Conservation (phyloP, 164 flowering plant species). For the Taxillus chinensis region DNA sequence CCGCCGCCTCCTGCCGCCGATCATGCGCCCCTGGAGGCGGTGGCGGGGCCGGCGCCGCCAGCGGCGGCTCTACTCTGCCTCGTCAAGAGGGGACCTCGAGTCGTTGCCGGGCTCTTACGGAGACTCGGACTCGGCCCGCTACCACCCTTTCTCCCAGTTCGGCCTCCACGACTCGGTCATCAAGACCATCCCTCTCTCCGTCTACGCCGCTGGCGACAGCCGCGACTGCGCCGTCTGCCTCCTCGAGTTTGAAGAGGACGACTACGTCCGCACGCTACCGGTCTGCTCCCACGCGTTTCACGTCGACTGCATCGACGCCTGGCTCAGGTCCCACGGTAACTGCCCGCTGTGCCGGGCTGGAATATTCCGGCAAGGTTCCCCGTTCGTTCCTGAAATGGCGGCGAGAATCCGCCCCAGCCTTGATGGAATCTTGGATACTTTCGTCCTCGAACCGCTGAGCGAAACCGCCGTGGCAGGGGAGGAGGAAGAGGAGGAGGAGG, state of each 20-base stretch:
- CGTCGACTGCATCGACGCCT: conserved; percentile 86
- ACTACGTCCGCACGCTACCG: conserved; percentile 83
- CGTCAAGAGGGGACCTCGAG: conserved; percentile 26
- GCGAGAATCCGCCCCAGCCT: conserved; percentile 73
- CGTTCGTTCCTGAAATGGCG: conserved; percentile 81
- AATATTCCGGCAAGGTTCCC: conserved; percentile 54
- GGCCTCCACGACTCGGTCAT: conserved; percentile 82
- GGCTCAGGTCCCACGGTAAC: conserved; percentile 91
- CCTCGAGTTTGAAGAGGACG: conserved; percentile 74
- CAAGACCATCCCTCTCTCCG: conserved; percentile 67
- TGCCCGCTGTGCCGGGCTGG: conserved; percentile 93
- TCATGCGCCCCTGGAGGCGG: conserved; percentile 26
- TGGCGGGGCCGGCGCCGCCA: conserved; percentile 36
- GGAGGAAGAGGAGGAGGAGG: too few species aligned
- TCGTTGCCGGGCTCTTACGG: conserved; percentile 28
- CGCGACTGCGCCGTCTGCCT: conserved; percentile 90
- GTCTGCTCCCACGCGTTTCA: conserved; percentile 79
- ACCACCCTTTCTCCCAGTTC: conserved; percentile 42
- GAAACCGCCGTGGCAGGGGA: conserved; percentile 5
- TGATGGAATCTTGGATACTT: conserved; percentile 33
- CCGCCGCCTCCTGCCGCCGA: conserved; percentile 45
- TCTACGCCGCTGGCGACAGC: conserved; percentile 28
- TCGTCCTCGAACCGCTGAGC: conserved; percentile 22
- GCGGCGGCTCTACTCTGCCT: conserved; percentile 15
- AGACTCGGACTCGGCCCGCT: conserved; percentile 19